Base-by-base conservation (phyloP, 2,329 filamentous ascomycete species). In the Aspergillus calidoustus region DNA sequence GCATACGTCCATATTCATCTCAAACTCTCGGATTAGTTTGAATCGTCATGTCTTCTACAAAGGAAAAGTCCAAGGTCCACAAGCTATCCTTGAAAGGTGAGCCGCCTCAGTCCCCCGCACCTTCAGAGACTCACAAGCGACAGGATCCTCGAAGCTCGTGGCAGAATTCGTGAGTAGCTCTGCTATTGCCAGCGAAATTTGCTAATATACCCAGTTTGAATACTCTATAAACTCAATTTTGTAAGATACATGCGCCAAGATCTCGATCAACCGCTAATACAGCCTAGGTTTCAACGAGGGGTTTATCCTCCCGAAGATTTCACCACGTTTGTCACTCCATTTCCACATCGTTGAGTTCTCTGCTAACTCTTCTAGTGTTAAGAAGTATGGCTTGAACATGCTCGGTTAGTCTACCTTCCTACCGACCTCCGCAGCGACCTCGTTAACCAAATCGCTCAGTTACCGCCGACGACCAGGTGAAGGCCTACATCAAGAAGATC, bases 321-420 rank as follows among this genome's bases (percentile, higher is more conserved):
- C 76, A 92, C 91, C 68, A 90, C 93, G 91, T 93, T 81, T 75
- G 89, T 34, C 22, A 23, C 19, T 25, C 15, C 46, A 19, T 13
- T 8, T 23, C 46, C 23, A 41, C 8, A 17, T 31, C 13, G 1
- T 13, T 23, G n/a, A 38, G 7, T 7, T 31, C 34, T 3, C n/a
- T 48, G 28, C 22, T 62, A 56, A 69, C 51, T 57, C 5, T 4
- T 13, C 49, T 38, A 80, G 87, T 13, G 93, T 99, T 73, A 99
- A 99, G 82, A 99, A 99, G 82, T 99, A 99, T 89, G 95, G 95
- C 71, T 87, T 99, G 72, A 98, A 97, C 73, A 97, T 97, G 93
- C 91, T 97, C 71, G 87, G 88, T 91, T 78, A 66, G 81, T 73
- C 34, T 3, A 25, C 30, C 50, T 31, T 11, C 31, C 13, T 41